Evolutionary conservation across 2,329 filamentous ascomycete genomes (phyloP).

Genomic region (Drechslera avenae): DNA sequence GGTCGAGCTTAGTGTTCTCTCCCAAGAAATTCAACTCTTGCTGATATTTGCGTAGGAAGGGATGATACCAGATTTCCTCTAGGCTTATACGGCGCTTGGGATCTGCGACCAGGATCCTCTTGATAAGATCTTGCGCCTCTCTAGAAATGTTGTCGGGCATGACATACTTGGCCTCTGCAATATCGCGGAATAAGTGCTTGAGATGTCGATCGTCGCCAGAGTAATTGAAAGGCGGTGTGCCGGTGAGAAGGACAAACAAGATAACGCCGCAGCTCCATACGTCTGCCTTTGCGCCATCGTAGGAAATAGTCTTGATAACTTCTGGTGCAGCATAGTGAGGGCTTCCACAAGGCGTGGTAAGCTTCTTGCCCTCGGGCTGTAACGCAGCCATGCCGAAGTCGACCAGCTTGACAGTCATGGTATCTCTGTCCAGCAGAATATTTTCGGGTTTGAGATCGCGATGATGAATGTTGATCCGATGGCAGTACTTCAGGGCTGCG

Average conservation of each 20-base stretch:
- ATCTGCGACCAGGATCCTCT: slow-evolving; percentile 76
- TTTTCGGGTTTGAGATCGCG: slow-evolving; percentile 97
- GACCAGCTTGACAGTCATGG: slow-evolving; percentile 83
- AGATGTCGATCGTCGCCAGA: slow-evolving; percentile 58
- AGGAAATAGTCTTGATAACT: slow-evolving; percentile 75
- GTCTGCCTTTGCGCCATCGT: slow-evolving; percentile 84
- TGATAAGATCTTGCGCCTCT: slow-evolving; percentile 79
- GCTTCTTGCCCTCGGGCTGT: slow-evolving; percentile 76
- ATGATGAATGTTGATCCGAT: slow-evolving; percentile 93
- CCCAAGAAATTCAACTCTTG: slow-evolving; percentile 69
- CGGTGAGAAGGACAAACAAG: slow-evolving; percentile 84
- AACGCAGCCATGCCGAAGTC: slow-evolving; percentile 98
- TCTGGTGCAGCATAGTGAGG: slow-evolving; percentile 97
- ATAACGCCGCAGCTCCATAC: slow-evolving; percentile 85
- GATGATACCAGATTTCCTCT: slow-evolving; percentile 82
- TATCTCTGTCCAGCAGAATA: slow-evolving; percentile 77
- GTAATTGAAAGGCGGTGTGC: slow-evolving; percentile 76
- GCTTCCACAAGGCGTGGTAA: slow-evolving; percentile 91
- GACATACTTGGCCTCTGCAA: slow-evolving; percentile 56
- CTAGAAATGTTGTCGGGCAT: slow-evolving; percentile 59
- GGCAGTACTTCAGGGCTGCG: slow-evolving; percentile 88
- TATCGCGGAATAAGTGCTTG: slow-evolving; percentile 64
- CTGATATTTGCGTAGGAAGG: slow-evolving; percentile 83
- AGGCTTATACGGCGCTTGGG: slow-evolving; percentile 81
- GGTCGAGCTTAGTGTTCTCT: slow-evolving; percentile 56